A percentile compares a stretch with the other conserved stretches of the same genome.
Conservation (phyloP, 1,284 basidiomycete species). For the Cyathus pygmaeus region DNA sequence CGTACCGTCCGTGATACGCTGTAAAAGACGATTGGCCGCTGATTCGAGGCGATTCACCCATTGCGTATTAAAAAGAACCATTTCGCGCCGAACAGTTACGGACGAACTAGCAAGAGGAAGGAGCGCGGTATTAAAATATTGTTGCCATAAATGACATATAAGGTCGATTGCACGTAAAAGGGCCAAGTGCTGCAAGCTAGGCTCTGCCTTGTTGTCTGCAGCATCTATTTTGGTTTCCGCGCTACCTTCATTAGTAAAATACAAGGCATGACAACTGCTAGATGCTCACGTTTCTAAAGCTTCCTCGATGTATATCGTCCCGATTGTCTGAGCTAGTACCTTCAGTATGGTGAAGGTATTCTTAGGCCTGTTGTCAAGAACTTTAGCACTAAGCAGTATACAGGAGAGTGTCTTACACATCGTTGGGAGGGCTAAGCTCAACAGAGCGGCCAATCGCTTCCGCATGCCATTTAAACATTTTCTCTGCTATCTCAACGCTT, state of each 20-base stretch:
- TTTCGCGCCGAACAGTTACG: constrained; percentile 91
- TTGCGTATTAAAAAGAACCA: constrained; percentile 94
- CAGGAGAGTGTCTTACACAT: constrained; percentile 70
- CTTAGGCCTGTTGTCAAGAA: constrained; percentile 75
- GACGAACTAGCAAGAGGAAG: constrained; percentile 89
- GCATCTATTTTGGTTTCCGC: constrained; percentile 78
- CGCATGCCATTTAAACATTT: constrained; percentile 95
- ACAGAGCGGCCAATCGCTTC: constrained; percentile 93
- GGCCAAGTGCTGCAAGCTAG: constrained; percentile 76
- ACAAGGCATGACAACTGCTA: neutral
- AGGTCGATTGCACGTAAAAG: constrained; percentile 86
- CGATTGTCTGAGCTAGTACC: constrained; percentile 90
- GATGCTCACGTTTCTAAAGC: constrained; percentile 87
- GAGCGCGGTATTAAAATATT: constrained; percentile 92
- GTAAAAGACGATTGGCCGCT: constrained; percentile 85
- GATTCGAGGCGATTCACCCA: constrained; percentile 89
- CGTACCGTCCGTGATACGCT: constrained; percentile 86
- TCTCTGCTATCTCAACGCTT: constrained; percentile 81
- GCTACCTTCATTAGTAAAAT: constrained; percentile 49
- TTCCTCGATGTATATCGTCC: constrained; percentile 88
- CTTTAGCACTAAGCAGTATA: constrained; percentile 1
- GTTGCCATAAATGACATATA: constrained; percentile 96
- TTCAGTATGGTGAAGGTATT: constrained; percentile 88
- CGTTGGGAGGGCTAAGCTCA: constrained; percentile 81
- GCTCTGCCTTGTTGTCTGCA: constrained; percentile 82